phyloP scores from a whole-genome alignment of 345 rosid species.

The Lagerstroemia speciosa region DNA sequence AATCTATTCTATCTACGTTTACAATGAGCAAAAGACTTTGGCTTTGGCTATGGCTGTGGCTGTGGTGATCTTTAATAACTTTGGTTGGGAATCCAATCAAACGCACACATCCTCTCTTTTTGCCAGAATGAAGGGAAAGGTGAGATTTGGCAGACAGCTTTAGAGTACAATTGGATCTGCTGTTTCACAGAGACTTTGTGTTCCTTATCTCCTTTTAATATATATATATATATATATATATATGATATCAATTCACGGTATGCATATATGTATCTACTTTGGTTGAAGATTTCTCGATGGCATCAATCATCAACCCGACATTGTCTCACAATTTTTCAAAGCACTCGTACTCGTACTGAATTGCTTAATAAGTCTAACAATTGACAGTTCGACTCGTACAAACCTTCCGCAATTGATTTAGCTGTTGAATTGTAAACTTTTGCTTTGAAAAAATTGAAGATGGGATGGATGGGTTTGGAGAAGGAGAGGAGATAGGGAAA shows the following conservation, averaged over 20 bases:
- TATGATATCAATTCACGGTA: neutral
- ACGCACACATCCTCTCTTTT: constrained; percentile 7
- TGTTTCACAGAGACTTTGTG: constrained; percentile 7
- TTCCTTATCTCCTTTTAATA: neutral
- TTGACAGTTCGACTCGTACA: too few relatives aligned
- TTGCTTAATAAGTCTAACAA: too few relatives aligned
- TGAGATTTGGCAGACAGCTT: constrained; percentile 8
- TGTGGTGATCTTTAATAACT: constrained; percentile 7
- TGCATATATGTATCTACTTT: neutral
- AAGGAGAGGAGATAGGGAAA: neutral
- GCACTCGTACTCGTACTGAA: too few relatives aligned
- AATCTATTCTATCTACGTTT: too few relatives aligned
- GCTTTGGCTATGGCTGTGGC: too few relatives aligned
- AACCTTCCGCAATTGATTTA: too few relatives aligned
- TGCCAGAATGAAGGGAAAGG: constrained; percentile 5
- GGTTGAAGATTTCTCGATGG: neutral
- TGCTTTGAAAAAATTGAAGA: neutral
- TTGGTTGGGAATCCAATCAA: constrained; percentile 27
- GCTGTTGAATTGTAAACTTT: too few relatives aligned
- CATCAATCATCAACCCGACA: neutral
- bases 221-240: neutral
- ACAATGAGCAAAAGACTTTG: too few relatives aligned
- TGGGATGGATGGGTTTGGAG: neutral
- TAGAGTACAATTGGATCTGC: constrained; percentile 10
- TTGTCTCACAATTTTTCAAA: neutral